Base-by-base conservation (phyloP, 1,139 yeast genomes). In the Candida tetrigidarum region DNA sequence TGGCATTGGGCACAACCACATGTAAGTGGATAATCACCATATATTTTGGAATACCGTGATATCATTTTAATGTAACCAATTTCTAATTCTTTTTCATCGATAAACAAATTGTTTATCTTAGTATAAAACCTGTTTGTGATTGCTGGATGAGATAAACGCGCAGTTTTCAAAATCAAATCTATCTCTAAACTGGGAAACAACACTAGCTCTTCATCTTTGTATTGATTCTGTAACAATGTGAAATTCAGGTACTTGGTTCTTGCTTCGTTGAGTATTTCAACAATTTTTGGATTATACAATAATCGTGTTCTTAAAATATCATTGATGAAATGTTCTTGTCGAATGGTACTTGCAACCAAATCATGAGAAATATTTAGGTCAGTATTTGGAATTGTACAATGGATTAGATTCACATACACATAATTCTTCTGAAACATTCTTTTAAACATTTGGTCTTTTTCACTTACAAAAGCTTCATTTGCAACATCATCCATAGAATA, bases 261-360 rank as follows among this genome's bases (percentile, higher is more conserved):
- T 3, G 37, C 11, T 9, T 22, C 8, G 5, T 34, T 12, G 9
- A 34, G 20, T 4, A 22, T 34, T 6, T 22, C 19, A 23, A 22
- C n/a, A 19, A 39, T 39, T 10, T 32, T 26, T 11, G 38, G 16
- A 16, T 26, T 14, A 19, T 39, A 20, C 7, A 39, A 15, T n/a
- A 39, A n/a, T 7, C 23, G 16, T 12, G 27, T n/a, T 11, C 33
- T 27, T 7, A 39, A 22, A 8, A 39, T 33, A 8, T 32, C 36
- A 18, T 16, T 23, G 9, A 32, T 32, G 26, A 39, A 39, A 14
- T 39, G 29, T 12, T 39, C 37, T 19, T 39, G 33, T 39, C 42
- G 26, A 25, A 39, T 19, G 4, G 25, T 22, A n/a, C 22, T 7
- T 11, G 37, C 28, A n/a, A 39, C 42, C 15, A 39, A 33, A 26